Percentiles rank a stretch among this genome's conserved stretches.
These are phyloP conservation scores for Diatrype stigma DNA, from an alignment of 2,329 filamentous ascomycete genomes.

Conservation along the genomic window DNA sequence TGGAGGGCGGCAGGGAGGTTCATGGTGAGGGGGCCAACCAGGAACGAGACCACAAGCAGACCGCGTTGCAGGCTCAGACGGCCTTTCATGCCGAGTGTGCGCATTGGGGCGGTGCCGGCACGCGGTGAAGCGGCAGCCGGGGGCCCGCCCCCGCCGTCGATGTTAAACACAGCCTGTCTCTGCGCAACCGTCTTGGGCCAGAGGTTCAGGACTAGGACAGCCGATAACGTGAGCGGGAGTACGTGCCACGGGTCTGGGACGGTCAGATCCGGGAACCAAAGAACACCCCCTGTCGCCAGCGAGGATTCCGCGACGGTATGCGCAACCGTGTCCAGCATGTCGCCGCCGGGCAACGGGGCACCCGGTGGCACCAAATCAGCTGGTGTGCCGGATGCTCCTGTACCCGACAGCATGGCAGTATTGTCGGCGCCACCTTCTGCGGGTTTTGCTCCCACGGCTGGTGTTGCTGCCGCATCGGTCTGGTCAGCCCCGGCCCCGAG, in stretches of 20 bases:
- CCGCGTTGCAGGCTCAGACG: slow-evolving; percentile 21
- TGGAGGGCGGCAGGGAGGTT: slow-evolving; percentile 39
- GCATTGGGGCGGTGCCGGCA: background rate
- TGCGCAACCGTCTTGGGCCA: slow-evolving; percentile 25
- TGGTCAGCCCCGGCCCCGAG: slow-evolving; percentile 14
- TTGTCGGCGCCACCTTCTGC: background rate
- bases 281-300: slow-evolving; percentile 44
- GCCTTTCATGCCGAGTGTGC: background rate
- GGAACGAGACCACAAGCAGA: slow-evolving; percentile 24
- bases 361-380: slow-evolving; percentile 17
- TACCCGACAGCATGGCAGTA: background rate
- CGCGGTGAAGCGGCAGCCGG: slow-evolving; percentile 5
- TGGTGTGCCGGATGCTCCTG: slow-evolving; percentile 1
- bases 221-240: slow-evolving; percentile 40
- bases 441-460: background rate
- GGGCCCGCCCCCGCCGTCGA: slow-evolving; percentile 3
- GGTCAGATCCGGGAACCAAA: slow-evolving; percentile 55
- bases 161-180: slow-evolving; percentile 16
- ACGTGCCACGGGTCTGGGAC: slow-evolving; percentile 46
- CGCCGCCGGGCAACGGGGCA: slow-evolving; percentile 1
- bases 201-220: slow-evolving; percentile 29
- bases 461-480: slow-evolving; percentile 1
- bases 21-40: slow-evolving; percentile 33
- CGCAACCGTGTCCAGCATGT: background rate
- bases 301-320: slow-evolving; percentile 13